phyloP scores from a whole-genome alignment of 169 alveolate species.

The Neospora caninum region DNA sequence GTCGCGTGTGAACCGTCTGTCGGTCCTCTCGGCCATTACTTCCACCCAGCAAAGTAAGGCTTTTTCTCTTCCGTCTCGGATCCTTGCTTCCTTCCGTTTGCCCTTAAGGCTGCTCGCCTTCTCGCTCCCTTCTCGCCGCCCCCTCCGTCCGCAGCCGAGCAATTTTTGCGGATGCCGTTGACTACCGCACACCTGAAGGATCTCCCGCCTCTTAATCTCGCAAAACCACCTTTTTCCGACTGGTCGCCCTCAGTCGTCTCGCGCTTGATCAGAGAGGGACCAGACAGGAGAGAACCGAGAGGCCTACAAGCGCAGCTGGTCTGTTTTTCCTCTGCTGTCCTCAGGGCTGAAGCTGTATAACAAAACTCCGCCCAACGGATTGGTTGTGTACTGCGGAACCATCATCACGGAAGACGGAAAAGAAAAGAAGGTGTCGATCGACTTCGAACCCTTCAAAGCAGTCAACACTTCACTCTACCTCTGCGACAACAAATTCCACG shows the following conservation, averaged over 20 bases:
- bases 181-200: no score
- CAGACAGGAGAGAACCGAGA: not conserved
- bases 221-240: no score
- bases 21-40: slow-evolving; percentile 98
- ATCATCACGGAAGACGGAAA: slow-evolving; percentile 95
- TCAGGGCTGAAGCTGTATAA: slow-evolving; percentile 93
- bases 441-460: slow-evolving; percentile 98
- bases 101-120: no score
- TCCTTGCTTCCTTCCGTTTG: no score
- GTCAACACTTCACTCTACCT: slow-evolving; percentile 95
- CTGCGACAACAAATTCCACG: slow-evolving; percentile 97
- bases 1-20: slow-evolving; percentile 95
- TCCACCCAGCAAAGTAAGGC: slow-evolving; percentile 95
- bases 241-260: no score
- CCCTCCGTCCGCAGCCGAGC: no score
- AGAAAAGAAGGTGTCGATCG: slow-evolving; percentile 87
- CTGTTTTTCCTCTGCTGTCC: not conserved
- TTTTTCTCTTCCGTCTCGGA: not conserved
- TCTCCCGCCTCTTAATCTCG: no score
- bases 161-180: no score
- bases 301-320: not conserved
- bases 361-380: slow-evolving; percentile 97
- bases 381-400: slow-evolving; percentile 97
- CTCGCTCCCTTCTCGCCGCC: no score
- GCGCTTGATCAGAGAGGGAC: not conserved